Base-by-base conservation (phyloP, 2,329 filamentous ascomycete species). In the Fusarium xyrophilum region DNA sequence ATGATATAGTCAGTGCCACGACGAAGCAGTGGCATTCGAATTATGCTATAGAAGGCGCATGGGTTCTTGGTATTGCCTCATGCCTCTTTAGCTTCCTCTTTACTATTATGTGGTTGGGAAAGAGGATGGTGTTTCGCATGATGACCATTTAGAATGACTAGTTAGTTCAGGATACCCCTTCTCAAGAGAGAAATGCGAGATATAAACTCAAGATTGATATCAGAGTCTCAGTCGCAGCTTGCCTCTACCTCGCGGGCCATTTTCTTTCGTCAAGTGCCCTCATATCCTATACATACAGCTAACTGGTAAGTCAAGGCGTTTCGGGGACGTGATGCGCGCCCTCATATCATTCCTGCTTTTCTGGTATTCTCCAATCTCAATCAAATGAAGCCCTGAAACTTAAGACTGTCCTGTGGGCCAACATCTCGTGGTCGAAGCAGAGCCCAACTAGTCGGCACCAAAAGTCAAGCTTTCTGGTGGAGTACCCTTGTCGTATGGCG, bases 1-100 rank as follows among this genome's bases (percentile, higher is more conserved):
- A 90, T 76, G 86, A 90, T 68, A 76, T 90, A 38, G 79, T 80
- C 39, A 84, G 79, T 14, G 73, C 68, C 19, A 55, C 70, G 4
- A 66, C 68, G 14, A 56, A 63, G n/a, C 50, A 65, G 13, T 73
- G 70, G 68, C 50, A 57, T 36, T 62, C 59, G 2, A 63, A 63
- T 17, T 68, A 68, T 27, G 51, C 56, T 10, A 65, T 60, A 14
- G 73, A 75, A 17, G 48, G 63, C 5, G 55, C 68, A 14, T 74
- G 67, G 71, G 53, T 74, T 40, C 67, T 67, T 21, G 65, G 43
- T 5, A 63, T 63, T 52, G 65, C 52, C 5, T 71, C 70, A 5
- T 73, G 65, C 11, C 39, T 71, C 8, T 52, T 65, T 19, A 59
- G 62, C 9, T 69, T 71, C 40, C 52, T 57, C 3, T 44, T 72